These are phyloP conservation scores for Phytopythium vexans DNA, from an alignment of 352 stramenopile species.

Conservation along the genomic window DNA sequence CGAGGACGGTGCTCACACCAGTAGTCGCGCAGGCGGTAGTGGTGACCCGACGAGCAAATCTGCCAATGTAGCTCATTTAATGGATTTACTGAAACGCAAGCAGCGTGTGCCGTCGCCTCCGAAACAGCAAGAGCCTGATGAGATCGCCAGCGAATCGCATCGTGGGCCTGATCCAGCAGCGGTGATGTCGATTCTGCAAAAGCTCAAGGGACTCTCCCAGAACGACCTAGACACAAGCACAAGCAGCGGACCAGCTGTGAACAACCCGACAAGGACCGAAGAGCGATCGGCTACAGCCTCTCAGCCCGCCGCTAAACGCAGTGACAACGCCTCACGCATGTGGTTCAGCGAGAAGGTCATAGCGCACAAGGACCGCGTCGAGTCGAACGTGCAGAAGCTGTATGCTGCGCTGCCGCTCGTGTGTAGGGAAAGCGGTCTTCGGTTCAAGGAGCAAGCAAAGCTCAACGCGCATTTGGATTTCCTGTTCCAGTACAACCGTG, in stretches of 20 bases:
- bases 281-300: no score
- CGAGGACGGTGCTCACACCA: not conserved
- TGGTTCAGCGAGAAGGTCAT: slow-evolving; percentile 86
- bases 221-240: slow-evolving; percentile 8
- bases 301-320: slow-evolving; percentile 8
- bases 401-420: slow-evolving; percentile 80
- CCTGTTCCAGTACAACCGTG: slow-evolving; percentile 83
- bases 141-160: slow-evolving; percentile 63
- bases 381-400: slow-evolving; percentile 84
- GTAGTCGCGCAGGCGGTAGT: slow-evolving; percentile 12
- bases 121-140: slow-evolving; percentile 8
- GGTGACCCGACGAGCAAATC: slow-evolving; percentile 34
- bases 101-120: slow-evolving; percentile 23
- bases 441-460: slow-evolving; percentile 76
- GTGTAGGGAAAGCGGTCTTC: slow-evolving; percentile 74
- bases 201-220: slow-evolving; percentile 62
- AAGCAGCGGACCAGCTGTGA: not conserved
- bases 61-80: slow-evolving; percentile 76
- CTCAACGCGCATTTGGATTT: slow-evolving; percentile 83
- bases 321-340: slow-evolving; percentile 64
- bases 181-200: slow-evolving; percentile 86
- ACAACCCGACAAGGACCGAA: no score
- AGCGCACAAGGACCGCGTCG: slow-evolving; percentile 78
- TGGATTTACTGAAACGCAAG: slow-evolving; percentile 80
- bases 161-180: slow-evolving; percentile 55